Evolutionary conservation across 306 rosid species (phyloP).

Genomic region (Cucumis hystrix): DNA sequence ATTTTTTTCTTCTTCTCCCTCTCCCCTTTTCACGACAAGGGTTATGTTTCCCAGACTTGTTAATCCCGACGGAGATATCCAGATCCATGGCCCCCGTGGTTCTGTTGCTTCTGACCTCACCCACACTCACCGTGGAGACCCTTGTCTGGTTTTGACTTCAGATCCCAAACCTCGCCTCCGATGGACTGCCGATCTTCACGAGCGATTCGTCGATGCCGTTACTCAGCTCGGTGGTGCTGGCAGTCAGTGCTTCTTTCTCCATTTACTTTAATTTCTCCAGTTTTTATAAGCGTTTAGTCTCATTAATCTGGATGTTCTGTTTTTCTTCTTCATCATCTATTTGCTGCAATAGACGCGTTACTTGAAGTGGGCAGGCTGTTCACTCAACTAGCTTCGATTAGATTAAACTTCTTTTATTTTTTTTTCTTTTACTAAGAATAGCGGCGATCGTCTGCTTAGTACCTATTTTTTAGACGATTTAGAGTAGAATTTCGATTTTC

Average conservation of each 20-base stretch:
- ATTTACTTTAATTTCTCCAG: neutral
- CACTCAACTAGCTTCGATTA: neutral
- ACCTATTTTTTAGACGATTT: neutral
- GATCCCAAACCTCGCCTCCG: constrained; percentile 99
- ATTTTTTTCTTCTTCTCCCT: neutral
- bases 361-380: neutral
- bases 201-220: constrained; percentile 88
- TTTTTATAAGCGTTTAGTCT: neutral
- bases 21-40: neutral
- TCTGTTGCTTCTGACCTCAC: constrained; percentile 17
- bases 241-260: constrained; percentile 23
- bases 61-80: constrained; percentile 54
- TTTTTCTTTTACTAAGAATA: neutral
- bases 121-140: constrained; percentile 50
- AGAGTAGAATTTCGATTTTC: neutral
- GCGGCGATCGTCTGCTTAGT: neutral
- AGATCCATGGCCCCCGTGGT: constrained; percentile 15
- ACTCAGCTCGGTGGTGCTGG: constrained; percentile 91
- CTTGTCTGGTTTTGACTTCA: constrained; percentile 84
- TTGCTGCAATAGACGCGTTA: neutral
- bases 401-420: too few species aligned
- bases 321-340: neutral
- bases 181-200: constrained; percentile 96
- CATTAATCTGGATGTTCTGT: neutral
- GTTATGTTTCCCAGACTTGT: constrained; percentile 65